Base-by-base conservation (phyloP, 331 rosid genomes). In the Acacia concinna region DNA sequence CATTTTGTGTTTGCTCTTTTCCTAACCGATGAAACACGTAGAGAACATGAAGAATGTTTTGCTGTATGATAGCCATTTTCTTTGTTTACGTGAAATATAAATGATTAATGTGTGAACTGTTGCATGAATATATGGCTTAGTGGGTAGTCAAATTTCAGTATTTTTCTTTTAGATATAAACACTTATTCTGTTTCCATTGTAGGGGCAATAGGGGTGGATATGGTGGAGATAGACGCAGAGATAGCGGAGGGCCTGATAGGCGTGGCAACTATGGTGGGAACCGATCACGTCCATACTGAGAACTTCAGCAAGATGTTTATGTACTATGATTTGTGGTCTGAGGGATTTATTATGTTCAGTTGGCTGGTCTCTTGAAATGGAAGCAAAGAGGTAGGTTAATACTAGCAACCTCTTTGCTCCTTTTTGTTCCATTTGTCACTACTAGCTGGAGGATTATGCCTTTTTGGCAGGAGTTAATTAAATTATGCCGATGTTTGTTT, bases 381-480 rank as follows among this genome's bases (percentile, higher is more conserved):
- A 93, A 91, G 89, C 90, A 78, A 88, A 91, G 98, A 96, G 98
- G 99, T 96, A 96, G 97, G 98, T 84, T 93, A 81, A 88, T 86
- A 74, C 79, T 91, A 83, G 91, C 94, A 89, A 76, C 95, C 99
- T 90, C 92, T 88, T 83, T 68, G 86, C 93, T 83, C 86, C 92
- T 77, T 85, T 70, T 73, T 73, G 80, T 71, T 88, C 85, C 69
- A 68, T 73, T 76, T 78, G 87, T 38, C 41, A 38, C 82, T 77
- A 59, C 74, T 87, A 59, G 84, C 81, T 75, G 96, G 97, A 83
- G 91, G 93, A 86, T 79, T 84, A 63, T 80, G 73, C 68, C 40
- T 62, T 15, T 31, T 76, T 73, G 88, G 81, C 93, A 40, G 88
- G 86, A 88, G 85, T 95, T 95, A 90, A 95, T 93, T 80, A 79